Evolutionary conservation across 306 rosid genomes (phyloP), one percentile per base, ranked within the genome.

Genomic region (Cicer bijugum): DNA sequence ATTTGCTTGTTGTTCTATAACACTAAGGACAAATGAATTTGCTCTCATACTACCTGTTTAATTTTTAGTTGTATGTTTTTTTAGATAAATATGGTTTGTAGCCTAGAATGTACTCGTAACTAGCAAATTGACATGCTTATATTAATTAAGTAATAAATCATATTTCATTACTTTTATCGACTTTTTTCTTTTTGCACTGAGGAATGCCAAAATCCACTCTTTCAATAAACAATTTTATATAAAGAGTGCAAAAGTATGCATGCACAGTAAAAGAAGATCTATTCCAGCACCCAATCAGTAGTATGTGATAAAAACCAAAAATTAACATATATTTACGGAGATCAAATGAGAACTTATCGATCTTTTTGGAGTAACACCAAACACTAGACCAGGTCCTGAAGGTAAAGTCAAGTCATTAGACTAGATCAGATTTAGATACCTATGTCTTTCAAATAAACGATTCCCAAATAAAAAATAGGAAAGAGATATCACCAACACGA

Each of bases 191-290:
- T 20, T 52, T 90, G 84, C 97, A 95, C 56, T 93, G 93, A 76
- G 97, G 91, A 79, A 95, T 86, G 78, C 95, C 91, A 81, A 82
- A 91, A 2, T 90, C 90, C 95, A 91, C 99, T 95, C 77, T 78
- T 72, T 16, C 73, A 51, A 71, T 35, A 80, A 68, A 71, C 62
- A 35, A 28, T 60, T n/a, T 10, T 43, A 69, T 42, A 74, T 61
- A 11, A 72, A 43, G 57, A 60, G 74, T 9, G 53, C 63, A 78
- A 64, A 60, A 37, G 38, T 61, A 72, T 43, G 58, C 69, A 76
- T 61, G 58, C 15, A 35, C 73, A 68, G 72, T 69, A 46, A 63
- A 60, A 65, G 48, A 75, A 65, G 48, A 75, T 58, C n/a, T n/a
- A n/a, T n/a, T n/a, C n/a, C n/a, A n/a, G n/a, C 70, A 46, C 19